Percentiles rank a stretch among this genome's conserved stretches.
Conservation (phyloP, 2,329 filamentous ascomycete species). For the Chaetomium globosum region DNA sequence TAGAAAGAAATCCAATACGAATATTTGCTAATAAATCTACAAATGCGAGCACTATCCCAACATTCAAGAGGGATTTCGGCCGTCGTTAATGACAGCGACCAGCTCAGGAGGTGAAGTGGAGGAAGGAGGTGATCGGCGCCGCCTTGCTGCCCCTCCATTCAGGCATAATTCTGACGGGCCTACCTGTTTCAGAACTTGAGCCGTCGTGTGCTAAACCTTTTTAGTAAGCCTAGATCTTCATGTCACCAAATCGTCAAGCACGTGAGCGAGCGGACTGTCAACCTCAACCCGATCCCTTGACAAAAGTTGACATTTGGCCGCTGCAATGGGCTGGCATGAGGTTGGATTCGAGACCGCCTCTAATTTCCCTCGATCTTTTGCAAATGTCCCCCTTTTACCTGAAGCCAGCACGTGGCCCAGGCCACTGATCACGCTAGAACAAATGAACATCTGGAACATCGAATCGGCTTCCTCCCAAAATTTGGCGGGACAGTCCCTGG, state of each 20-base stretch:
- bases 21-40: not conserved
- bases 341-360: not conserved
- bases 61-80: not conserved
- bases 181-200: slow-evolving; percentile 18
- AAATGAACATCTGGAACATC: not conserved
- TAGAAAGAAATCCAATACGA: not conserved
- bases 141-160: slow-evolving; percentile 15
- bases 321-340: not conserved
- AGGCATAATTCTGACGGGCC: slow-evolving; percentile 12
- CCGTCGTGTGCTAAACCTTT: slow-evolving; percentile 5
- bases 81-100: not conserved
- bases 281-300: not conserved
- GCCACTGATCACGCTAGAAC: not conserved
- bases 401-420: not conserved
- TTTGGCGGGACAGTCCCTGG: not conserved
- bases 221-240: not conserved
- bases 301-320: not conserved
- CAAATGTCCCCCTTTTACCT: not conserved
- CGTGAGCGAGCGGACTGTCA: slow-evolving; percentile 5
- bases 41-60: not conserved
- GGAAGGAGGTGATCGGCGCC: slow-evolving; percentile 5
- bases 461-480: not conserved
- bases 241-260: not conserved
- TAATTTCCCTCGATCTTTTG: not conserved
- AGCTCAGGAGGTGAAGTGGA: not conserved